Base-by-base conservation (phyloP, 1,284 basidiomycete species). In the Pseudozyma sp. region DNA sequence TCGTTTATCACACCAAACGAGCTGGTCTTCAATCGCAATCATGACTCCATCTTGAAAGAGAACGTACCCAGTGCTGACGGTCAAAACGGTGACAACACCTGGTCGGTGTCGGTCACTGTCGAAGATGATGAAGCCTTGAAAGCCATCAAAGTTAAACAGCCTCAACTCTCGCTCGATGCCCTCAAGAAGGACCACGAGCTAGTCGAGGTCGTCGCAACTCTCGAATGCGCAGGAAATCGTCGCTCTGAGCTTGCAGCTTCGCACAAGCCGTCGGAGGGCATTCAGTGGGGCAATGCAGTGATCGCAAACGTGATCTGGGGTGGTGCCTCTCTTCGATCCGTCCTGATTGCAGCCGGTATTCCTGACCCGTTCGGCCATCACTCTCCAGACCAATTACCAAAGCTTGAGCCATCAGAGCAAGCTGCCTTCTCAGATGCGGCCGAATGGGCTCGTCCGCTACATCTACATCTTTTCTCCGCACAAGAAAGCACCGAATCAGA, bases 151-250 rank as follows among this genome's bases (percentile, higher is more conserved):
- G 1, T 51, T 1, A 36, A 21, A 5, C 34, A 35, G n/a, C 47
- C 36, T 2, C 39, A 25, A 11, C 42, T 63, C 1, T 48, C 56
- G 8, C 54, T 77, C 13, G 59, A 57, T 2, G 42, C 56, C n/a
- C 42, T 77, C 9, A 51, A 75, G 51, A 16, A 36, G 11, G 36
- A 56, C 9, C 52, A 59, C 42, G 25, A 45, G 10, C 52, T 55
- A 5, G 40, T 58, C 40, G 52, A 66, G 25, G 59, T 78, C 8
- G 49, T 65, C 5, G 76, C 78, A 14, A 75, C 72, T 1, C 62
- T 79, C 39, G 77, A 79, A 48, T 79, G 78, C 21, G 78, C 78
- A 8, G 77, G 77, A 0, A 79, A 79, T 36, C 57, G 78, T n/a
- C 44, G 77, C 9, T 39, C 64, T 1, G 78, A 79, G 55, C 56